Evolutionary conservation across 179 eudicot species (phyloP).

Genomic region (Carnegiea gigantea): DNA sequence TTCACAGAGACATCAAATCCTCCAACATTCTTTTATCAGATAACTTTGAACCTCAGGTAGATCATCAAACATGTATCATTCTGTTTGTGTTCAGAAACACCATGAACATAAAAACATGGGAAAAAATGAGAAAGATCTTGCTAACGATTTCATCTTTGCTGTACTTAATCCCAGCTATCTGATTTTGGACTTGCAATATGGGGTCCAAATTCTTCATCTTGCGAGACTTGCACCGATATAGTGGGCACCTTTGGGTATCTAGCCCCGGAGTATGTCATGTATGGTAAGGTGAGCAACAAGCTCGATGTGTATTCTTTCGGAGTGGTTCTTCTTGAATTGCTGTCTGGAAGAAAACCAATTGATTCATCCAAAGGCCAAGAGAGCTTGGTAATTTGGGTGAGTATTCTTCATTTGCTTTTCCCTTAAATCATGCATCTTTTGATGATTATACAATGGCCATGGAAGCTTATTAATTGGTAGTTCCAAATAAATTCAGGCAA

Average conservation of each 20-base stretch:
- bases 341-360: slow-evolving; percentile 79
- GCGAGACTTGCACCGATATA: slow-evolving; percentile 61
- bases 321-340: slow-evolving; percentile 84
- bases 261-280: slow-evolving; percentile 97
- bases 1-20: slow-evolving; percentile 95
- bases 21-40: slow-evolving; percentile 86
- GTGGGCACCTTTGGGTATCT: slow-evolving; percentile 97
- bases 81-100: background rate
- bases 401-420: slow-evolving; percentile 17
- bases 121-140: background rate
- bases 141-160: background rate
- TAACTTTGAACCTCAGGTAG: slow-evolving; percentile 78
- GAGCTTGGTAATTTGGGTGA: slow-evolving; percentile 97
- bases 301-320: slow-evolving; percentile 89
- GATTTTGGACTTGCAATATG: slow-evolving; percentile 93
- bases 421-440: background rate
- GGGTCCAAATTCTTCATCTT: slow-evolving; percentile 60
- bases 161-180: slow-evolving; percentile 48
- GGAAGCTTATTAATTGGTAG: background rate
- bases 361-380: slow-evolving; percentile 65
- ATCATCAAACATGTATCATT: background rate
- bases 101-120: background rate
- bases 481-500: slow-evolving; percentile 46
- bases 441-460: background rate
- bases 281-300: slow-evolving; percentile 92